Evolutionary conservation across 129 eudicot species (phyloP).

Genomic region (Tanacetum coccineum): DNA sequence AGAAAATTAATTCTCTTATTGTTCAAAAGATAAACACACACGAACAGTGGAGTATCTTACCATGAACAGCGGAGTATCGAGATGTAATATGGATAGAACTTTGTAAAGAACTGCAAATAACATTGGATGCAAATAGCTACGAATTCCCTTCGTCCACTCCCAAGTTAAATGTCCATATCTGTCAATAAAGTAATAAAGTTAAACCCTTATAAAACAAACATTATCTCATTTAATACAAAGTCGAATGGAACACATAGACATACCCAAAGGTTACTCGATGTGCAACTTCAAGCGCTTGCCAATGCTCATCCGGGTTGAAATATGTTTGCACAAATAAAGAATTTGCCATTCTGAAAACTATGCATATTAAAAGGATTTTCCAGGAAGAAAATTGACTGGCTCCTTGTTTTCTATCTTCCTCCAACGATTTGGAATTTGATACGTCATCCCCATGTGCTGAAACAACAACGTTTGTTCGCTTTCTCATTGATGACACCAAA

Average conservation of each 20-base stretch:
- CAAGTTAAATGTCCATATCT: slow-evolving; percentile 97
- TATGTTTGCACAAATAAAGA: slow-evolving; percentile 87
- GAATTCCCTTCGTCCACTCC: slow-evolving; percentile 92
- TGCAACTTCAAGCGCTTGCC: slow-evolving; percentile 99
- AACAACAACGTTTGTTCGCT: slow-evolving; percentile 32
- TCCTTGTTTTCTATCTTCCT: slow-evolving; percentile 26
- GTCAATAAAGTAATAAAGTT: slow-evolving; percentile 25
- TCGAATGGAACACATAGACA: not conserved
- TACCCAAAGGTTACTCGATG: slow-evolving; percentile 85
- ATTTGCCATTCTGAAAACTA: slow-evolving; percentile 49
- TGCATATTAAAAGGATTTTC: slow-evolving; percentile 55
- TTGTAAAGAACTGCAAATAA: slow-evolving; percentile 76
- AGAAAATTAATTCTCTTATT: slow-evolving; percentile 14
- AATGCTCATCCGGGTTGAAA: slow-evolving; percentile 97
- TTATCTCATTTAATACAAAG: not conserved
- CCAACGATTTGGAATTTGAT: slow-evolving; percentile 21
- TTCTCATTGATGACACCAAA: slow-evolving; percentile 39
- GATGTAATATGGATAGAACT: slow-evolving; percentile 62
- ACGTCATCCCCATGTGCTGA: slow-evolving; percentile 22
- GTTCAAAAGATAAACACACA: not conserved
- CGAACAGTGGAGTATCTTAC: slow-evolving; percentile 47
- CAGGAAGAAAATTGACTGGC: slow-evolving; percentile 31
- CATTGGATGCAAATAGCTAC: slow-evolving; percentile 91
- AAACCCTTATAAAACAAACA: slow-evolving; percentile 2
- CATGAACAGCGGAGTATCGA: slow-evolving; percentile 80